Evolutionary conservation across 225 moss, liverwort and hornwort species (phyloP), one percentile per base, ranked within the genome.

Genomic region (Rhytidiadelphus loreus): DNA sequence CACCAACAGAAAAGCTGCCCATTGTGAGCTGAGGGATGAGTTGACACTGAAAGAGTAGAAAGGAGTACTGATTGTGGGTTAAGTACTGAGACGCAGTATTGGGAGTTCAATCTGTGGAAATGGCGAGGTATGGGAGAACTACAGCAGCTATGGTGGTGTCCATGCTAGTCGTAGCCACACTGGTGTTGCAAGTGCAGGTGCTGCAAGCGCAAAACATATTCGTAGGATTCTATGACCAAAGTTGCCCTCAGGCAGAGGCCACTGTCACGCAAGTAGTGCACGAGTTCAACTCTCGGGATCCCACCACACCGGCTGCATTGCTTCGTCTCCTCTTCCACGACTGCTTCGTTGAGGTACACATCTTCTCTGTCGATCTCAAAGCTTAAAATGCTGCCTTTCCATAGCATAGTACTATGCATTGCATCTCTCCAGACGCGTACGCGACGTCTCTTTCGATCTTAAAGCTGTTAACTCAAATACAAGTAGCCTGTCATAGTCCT

Each of bases 261-360:
- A 92, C 87, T 29, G 94, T 94, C 77, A 91, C 93, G 12, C 89
- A 91, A 86, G 90, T 90, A 33, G 94, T 94, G 90, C 19, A 23
- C 69, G 91, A 93, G 85, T 92, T 91, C 52, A 91, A 86, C 69
- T 83, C 87, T 28, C 66, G 37, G 64, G 93, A 94, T 90, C 93
- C 93, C 56, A 86, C 92, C 60, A 90, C 88, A 39, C 93, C 94
- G 17, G 94, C 94, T 69, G 93, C 46, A 22, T 66, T 94, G 88
- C 76, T 94, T 79, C 93, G 94, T 37, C 93, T 94, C 87, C 91
- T 93, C 79, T 94, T 94, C 74, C 94, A 94, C 62, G 94, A 94
- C 88, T 94, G 94, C 87, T 94, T 94, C 85, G 94, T 94, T 76
- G 87, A 94, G 94, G 94, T 94, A 75, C 50, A 33, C 59, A 43